Percentiles rank a stretch among this genome's conserved stretches.
phyloP scores from a whole-genome alignment of 2,329 filamentous ascomycete species.

The Fusarium guadeloupense region DNA sequence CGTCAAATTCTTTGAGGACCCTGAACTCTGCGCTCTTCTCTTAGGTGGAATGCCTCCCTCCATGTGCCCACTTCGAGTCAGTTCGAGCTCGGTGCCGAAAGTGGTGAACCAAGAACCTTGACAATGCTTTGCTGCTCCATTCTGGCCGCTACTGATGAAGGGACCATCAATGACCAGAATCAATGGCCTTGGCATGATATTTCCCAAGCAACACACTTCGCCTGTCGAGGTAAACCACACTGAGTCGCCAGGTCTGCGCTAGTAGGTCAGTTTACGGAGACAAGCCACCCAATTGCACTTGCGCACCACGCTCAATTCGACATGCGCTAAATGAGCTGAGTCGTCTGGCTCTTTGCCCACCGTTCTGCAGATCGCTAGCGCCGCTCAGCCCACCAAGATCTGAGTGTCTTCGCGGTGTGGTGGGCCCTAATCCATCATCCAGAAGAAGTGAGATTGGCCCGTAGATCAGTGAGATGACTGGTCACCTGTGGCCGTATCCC shows the following conservation, averaged over 20 bases:
- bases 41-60: background rate
- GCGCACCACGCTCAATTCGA: conserved; percentile 26
- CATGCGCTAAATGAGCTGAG: conserved; percentile 42
- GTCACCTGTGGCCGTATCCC: conserved; percentile 32
- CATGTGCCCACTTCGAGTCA: background rate
- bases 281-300: conserved; percentile 19
- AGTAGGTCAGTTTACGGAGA: conserved; percentile 22
- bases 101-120: background rate
- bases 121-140: conserved; percentile 6
- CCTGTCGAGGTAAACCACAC: conserved; percentile 18
- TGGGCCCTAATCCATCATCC: conserved; percentile 34
- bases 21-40: background rate
- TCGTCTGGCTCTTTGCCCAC: conserved; percentile 41
- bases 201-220: conserved; percentile 18
- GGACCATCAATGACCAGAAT: conserved; percentile 13
- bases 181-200: conserved; percentile 7
- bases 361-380: conserved; percentile 44
- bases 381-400: conserved; percentile 43
- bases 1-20: background rate
- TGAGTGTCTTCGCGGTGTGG: conserved; percentile 35
- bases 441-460: conserved; percentile 42
- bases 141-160: conserved; percentile 27
- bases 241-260: conserved; percentile 24
- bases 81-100: conserved; percentile 17
- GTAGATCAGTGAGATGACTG: conserved; percentile 43